Base-by-base conservation (phyloP, 2,329 filamentous ascomycete species). In the Ilyonectria sp. region DNA sequence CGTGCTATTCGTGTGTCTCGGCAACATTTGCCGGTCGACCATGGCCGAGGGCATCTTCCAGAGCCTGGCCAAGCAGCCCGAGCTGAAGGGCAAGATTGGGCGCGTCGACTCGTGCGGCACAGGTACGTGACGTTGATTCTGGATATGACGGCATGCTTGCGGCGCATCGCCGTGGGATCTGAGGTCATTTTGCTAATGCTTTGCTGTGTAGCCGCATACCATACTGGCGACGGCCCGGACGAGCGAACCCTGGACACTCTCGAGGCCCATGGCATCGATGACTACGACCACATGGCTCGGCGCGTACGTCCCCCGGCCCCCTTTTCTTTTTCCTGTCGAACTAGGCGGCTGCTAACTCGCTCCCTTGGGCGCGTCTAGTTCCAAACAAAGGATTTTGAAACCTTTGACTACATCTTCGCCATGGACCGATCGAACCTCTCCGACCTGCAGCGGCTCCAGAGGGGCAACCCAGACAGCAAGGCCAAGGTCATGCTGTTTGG, bases 11-110 rank as follows among this genome's bases (percentile, higher is more conserved):
- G 95, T 98, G 74, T 99, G 96, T 82, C 87, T 98, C 37, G 96
- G 96, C 80, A 99, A 99, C 82, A 98, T 98, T 77, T 99, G 94
- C 79, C 87, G 89, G 68, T 97, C 94, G 8, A 93, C 96, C 35
- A 98, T 99, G 96, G 94, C 95, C 52, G 95, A 98, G 85, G 96
- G 93, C 56, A 93, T 97, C 71, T 98, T 99, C 83, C 90, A 90
- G 65, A 89, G 91, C 67, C 83, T 96, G 46, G 87, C 87, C 46
- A 86, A 88, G 72, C 88, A 91, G 73, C 82, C 87, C 53, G 85
- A 88, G 26, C 90, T 90, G 76, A 84, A 87, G 74, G 84, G 82
- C 53, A 83, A 85, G 67, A 90, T 98, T 76, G 84, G 83, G 17
- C 84, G 84, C 67, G 90, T 98, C 73, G 96, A 98, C 81, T 97